phyloP scores from a whole-genome alignment of 2,329 filamentous ascomycete genomes.

The Lasiodiplodia citricola region DNA sequence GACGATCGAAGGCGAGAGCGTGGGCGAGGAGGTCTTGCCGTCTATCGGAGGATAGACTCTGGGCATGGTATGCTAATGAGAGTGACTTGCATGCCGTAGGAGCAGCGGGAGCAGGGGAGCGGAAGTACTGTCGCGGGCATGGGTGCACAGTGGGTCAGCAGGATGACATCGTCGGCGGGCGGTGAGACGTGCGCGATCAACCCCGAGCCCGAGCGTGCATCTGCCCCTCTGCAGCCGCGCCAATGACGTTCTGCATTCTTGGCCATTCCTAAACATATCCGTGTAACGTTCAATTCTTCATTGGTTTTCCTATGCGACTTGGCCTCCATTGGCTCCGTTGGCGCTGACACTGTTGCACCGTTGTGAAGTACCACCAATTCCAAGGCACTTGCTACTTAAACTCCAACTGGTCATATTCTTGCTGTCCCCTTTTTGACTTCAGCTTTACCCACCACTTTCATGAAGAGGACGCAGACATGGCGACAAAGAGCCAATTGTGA shows the following conservation, averaged over 20 bases:
- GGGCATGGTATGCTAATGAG: slow-evolving; percentile 46
- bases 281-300: too few relatives aligned
- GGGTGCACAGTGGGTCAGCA: slow-evolving; percentile 17
- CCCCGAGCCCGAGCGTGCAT: neutral
- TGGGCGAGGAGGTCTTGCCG: slow-evolving; percentile 45
- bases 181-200: slow-evolving; percentile 14
- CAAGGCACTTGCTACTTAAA: neutral
- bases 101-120: slow-evolving; percentile 20
- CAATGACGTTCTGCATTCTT: slow-evolving; percentile 5
- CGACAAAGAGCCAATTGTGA: too few relatives aligned
- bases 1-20: slow-evolving; percentile 69
- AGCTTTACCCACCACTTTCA: too few relatives aligned
- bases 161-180: slow-evolving; percentile 22
- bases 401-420: neutral
- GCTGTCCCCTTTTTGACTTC: too few relatives aligned
- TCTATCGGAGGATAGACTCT: slow-evolving; percentile 57
- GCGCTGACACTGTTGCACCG: neutral
- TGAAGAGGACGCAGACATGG: too few relatives aligned
- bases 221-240: slow-evolving; percentile 16
- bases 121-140: slow-evolving; percentile 15
- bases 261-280: neutral
- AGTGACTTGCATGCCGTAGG: slow-evolving; percentile 24
- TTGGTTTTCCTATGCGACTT: neutral
- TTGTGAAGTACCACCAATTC: neutral
- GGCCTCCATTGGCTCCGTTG: neutral